Base-by-base conservation (phyloP, 2,329 filamentous ascomycete genomes). In the Sclerotinia spermophila region DNA sequence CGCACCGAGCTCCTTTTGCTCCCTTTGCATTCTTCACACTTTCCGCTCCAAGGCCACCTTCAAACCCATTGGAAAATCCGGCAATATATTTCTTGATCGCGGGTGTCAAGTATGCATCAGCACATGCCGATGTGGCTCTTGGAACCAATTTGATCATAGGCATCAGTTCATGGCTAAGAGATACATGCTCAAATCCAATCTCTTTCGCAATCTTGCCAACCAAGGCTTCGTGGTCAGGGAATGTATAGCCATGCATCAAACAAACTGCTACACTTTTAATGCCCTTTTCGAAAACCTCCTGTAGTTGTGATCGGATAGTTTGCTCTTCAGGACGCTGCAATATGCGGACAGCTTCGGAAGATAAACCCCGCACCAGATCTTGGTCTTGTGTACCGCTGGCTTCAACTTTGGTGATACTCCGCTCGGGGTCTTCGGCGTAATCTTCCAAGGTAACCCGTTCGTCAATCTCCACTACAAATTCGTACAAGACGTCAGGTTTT, bases 171-270 rank as follows among this genome's bases (percentile, higher is more conserved):
- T 93, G 90, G 74, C 90, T 93, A 44, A 95, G 83, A 70, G 91
- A 94, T 73, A 97, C 89, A 79, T 97, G 93, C 70, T 87, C 81
- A 78, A 96, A 96, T 1, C 94, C 94, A 74, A 97, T 89, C 24
- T 96, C 90, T 71, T 84, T 85, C 0, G 94, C 94, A 62, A 97
- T 83, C 74, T 84, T 86, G 24, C 93, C 93, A 15, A 97, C 85
- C 56, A 93, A 78, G 0, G 90, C 89, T 79, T 97, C 94, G 76
- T 97, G 94, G 65, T 92, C 88, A 1, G 93, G 93, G 77, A 93
- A 97, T 0, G 93, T 97, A 79, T 97, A 97, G 6, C 91, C 92
- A 78, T 97, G 94, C 89, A 97, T 94, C 71, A 97, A 82, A 76
- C 93, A 96, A 2, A 97, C 93, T 4, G 94, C 94, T 75, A 97